Conservation (phyloP, 768 basidiomycete species). For the Suillus americanus region DNA sequence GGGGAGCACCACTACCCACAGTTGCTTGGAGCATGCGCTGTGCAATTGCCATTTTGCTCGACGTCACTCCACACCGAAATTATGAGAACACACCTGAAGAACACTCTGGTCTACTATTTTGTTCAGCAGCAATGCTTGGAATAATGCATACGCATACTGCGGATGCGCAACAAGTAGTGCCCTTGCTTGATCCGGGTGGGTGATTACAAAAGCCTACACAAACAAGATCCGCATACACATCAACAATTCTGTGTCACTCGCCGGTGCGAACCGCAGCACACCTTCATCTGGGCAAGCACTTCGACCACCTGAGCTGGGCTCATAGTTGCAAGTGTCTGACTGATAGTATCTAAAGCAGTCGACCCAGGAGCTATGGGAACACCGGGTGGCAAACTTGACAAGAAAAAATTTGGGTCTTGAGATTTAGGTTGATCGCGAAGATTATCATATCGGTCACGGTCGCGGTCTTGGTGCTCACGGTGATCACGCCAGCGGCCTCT, state of each 20-base stretch:
- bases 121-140: constrained; percentile 91
- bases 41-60: constrained; percentile 16
- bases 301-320: constrained; percentile 85
- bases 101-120: constrained; percentile 90
- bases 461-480: constrained; percentile 53
- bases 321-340: constrained; percentile 80
- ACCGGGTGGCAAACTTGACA: constrained; percentile 73
- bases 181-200: constrained; percentile 87
- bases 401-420: constrained; percentile 52
- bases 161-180: constrained; percentile 79
- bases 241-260: constrained; percentile 14
- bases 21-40: constrained; percentile 54
- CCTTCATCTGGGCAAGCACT: constrained; percentile 98
- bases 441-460: constrained; percentile 42
- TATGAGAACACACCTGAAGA: constrained; percentile 62
- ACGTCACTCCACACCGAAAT: constrained; percentile 10
- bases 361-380: constrained; percentile 69
- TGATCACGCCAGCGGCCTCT: constrained; percentile 43
- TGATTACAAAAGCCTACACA: constrained; percentile 83
- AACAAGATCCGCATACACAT: constrained; percentile 7
- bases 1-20: constrained; percentile 25
- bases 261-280: constrained; percentile 36
- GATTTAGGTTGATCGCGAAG: constrained; percentile 31
- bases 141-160: constrained; percentile 93
- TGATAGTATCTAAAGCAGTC: constrained; percentile 79